These are phyloP conservation scores for Olyra latifolia DNA, from an alignment of 176 grass and related monocot genomes.

Conservation along the genomic window DNA sequence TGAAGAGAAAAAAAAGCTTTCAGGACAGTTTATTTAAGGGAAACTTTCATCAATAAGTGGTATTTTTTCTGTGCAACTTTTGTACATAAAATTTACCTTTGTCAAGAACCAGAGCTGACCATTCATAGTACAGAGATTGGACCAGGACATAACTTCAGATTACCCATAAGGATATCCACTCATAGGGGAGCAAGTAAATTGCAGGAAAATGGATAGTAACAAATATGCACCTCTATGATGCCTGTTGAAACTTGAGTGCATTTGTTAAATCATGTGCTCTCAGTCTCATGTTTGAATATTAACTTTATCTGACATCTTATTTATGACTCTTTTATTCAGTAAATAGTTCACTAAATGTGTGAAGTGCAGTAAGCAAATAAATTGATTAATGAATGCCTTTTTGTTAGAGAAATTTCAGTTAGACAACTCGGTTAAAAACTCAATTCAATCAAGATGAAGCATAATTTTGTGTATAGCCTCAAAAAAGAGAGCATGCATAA, in stretches of 20 bases:
- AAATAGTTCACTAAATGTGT: neutral
- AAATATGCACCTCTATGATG: neutral
- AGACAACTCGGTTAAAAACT: neutral
- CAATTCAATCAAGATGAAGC: neutral
- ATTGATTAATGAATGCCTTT: slow-evolving; percentile 8
- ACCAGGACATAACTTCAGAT: neutral
- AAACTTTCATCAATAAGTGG: neutral
- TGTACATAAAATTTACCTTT: neutral
- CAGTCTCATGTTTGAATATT: neutral
- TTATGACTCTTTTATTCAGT: neutral
- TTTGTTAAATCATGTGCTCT: neutral
- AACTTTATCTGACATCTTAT: neutral
- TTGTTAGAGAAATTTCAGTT: slow-evolving; percentile 15
- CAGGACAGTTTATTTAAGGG: neutral
- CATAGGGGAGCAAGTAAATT: neutral
- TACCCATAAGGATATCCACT: neutral
- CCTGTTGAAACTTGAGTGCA: neutral
- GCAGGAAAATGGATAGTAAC: neutral
- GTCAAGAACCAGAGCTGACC: neutral
- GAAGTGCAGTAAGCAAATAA: neutral
- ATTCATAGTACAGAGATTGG: neutral
- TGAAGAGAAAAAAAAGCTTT: neutral
- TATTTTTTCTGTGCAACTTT: neutral
- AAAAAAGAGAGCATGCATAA: neutral
- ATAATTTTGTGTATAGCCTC: neutral